A percentile compares a stretch with the other conserved stretches of the same genome.
These are phyloP conservation scores for Globisporangium paroecandrum DNA, from an alignment of 352 stramenopile species.

Conservation along the genomic window DNA sequence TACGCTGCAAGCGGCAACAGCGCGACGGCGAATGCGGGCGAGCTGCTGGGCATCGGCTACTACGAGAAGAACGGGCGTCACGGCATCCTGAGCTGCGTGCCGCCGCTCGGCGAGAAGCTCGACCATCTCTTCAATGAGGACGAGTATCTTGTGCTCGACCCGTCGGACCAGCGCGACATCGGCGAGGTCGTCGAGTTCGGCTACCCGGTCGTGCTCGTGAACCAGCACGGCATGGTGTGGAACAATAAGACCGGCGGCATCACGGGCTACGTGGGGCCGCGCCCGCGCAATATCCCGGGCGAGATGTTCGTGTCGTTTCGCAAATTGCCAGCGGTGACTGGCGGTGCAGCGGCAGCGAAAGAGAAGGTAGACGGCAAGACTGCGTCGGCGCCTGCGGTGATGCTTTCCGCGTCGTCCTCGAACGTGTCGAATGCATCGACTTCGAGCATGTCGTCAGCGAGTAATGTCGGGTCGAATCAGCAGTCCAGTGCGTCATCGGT, in stretches of 20 bases:
- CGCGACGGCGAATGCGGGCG: not conserved
- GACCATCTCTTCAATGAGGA: constrained; percentile 81
- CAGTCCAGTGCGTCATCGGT: constrained; percentile 13
- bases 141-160: constrained; percentile 75
- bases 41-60: constrained; percentile 60
- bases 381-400: constrained; percentile 13
- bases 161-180: constrained; percentile 32
- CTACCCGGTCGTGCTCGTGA: constrained; percentile 75
- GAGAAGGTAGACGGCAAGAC: constrained; percentile 15
- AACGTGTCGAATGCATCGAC: constrained; percentile 6
- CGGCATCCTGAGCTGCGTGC: constrained; percentile 78
- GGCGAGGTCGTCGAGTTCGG: constrained; percentile 69
- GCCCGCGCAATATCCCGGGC: constrained; percentile 55
- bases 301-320: constrained; percentile 81
- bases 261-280: constrained; percentile 77
- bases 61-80: constrained; percentile 88
- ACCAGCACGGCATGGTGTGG: constrained; percentile 82
- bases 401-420: constrained; percentile 14
- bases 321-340: not conserved
- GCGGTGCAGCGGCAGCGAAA: not conserved
- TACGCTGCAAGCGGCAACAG: constrained; percentile 30
- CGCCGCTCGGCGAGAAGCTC: constrained; percentile 64
- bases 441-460: constrained; percentile 13
- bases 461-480: constrained; percentile 2
- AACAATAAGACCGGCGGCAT: constrained; percentile 89